A percentile compares a stretch with the other conserved stretches of the same genome.
Evolutionary conservation across 805 yeast genomes (phyloP).

Genomic region (Danielia reshetovae): DNA sequence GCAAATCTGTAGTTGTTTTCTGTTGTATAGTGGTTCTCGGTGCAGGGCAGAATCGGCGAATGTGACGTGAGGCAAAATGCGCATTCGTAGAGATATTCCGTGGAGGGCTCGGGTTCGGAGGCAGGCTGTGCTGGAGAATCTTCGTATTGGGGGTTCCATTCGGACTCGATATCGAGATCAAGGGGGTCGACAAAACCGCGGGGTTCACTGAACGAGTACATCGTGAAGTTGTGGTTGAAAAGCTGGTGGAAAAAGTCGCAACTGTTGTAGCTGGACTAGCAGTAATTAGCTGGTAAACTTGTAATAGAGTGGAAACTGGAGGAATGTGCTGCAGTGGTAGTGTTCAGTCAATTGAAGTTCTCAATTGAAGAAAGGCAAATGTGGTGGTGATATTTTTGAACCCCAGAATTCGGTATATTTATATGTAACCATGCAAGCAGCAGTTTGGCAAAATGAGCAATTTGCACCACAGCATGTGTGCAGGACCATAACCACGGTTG

Average conservation of each 20-base stretch:
- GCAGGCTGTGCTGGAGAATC: constrained; percentile 4
- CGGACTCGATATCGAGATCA: constrained; percentile 17
- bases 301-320: too few relatives aligned
- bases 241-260: too few relatives aligned
- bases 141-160: constrained; percentile 18
- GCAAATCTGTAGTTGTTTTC: constrained; percentile 8
- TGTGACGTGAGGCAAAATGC: constrained; percentile 15
- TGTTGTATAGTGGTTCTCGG: constrained; percentile 9
- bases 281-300: background rate
- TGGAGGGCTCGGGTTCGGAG: constrained; percentile 9
- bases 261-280: too few relatives aligned
- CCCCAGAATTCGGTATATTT: background rate
- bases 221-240: constrained; percentile 1
- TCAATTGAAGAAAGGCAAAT: too few relatives aligned
- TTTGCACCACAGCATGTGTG: background rate
- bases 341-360: background rate
- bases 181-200: constrained; percentile 14
- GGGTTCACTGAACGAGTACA: constrained; percentile 14
- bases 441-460: background rate
- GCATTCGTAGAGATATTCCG: constrained; percentile 16
- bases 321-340: background rate
- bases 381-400: background rate
- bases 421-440: background rate
- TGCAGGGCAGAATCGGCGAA: constrained; percentile 14
- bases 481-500: background rate